A percentile compares a stretch with the other conserved stretches of the same genome.
phyloP scores from a whole-genome alignment of 306 rosid species.

The Fragaria ananassa region DNA sequence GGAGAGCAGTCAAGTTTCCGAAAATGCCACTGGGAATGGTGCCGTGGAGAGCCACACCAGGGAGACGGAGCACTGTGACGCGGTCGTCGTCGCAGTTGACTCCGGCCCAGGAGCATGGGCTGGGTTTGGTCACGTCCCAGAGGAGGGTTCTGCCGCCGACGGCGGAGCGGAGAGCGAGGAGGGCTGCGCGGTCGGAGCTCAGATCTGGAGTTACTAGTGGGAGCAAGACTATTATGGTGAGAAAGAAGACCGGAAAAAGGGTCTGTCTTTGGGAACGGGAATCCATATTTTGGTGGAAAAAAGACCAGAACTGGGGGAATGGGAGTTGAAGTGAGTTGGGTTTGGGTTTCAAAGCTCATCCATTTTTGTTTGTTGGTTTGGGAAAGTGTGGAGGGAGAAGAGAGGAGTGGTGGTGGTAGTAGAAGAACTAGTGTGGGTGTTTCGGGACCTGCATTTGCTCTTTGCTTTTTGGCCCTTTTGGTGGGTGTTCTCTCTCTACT shows the following conservation, averaged over 20 bases:
- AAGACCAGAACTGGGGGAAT: not conserved
- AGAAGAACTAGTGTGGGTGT: not conserved
- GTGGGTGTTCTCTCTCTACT: slow-evolving; percentile 5
- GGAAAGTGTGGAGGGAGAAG: not conserved
- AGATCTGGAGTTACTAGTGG: slow-evolving; percentile 40
- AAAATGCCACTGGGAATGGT: slow-evolving; percentile 35
- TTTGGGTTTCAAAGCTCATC: not conserved
- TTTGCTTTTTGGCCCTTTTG: slow-evolving; percentile 15
- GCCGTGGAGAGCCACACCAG: slow-evolving; percentile 44
- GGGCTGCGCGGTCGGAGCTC: slow-evolving; percentile 42
- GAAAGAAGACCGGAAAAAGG: not conserved
- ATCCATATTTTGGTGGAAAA: slow-evolving; percentile 16
- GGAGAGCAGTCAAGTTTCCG: slow-evolving; percentile 35
- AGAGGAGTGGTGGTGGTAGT: not conserved
- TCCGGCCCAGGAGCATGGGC: slow-evolving; percentile 44
- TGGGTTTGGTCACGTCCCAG: slow-evolving; percentile 32
- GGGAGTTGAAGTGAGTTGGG: not conserved
- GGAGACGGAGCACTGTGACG: slow-evolving; percentile 42
- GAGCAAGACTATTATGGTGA: slow-evolving; percentile 12
- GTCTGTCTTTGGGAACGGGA: slow-evolving; percentile 15
- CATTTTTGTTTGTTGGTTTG: slow-evolving; percentile 17
- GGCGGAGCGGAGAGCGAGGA: slow-evolving; percentile 39
- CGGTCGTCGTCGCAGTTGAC: slow-evolving; percentile 35
- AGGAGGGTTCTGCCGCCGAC: slow-evolving; percentile 48
- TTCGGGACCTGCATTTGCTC: slow-evolving; percentile 30